These are phyloP conservation scores for Castanea crenata DNA, from an alignment of 306 rosid genomes.

Conservation along the genomic window DNA sequence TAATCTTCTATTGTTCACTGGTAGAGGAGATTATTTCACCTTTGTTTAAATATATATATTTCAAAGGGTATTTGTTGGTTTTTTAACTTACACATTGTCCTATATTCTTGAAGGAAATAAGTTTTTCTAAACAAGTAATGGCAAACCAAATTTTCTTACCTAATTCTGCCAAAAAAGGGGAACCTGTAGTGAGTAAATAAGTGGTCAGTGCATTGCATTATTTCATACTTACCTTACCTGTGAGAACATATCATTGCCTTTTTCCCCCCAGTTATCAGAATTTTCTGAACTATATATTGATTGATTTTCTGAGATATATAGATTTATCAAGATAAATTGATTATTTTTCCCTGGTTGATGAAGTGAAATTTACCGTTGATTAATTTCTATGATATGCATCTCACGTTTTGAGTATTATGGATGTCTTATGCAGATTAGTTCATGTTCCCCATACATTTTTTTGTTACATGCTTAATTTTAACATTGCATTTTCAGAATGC, in stretches of 20 bases:
- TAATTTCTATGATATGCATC: neutral
- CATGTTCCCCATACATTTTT: neutral
- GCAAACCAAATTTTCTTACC: neutral
- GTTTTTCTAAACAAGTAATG: neutral
- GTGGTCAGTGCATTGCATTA: neutral
- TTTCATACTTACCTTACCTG: neutral
- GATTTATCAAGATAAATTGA: neutral
- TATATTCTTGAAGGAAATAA: neutral
- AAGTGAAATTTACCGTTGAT: neutral
- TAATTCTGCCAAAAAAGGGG: neutral
- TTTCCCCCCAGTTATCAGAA: neutral
- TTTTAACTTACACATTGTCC: neutral
- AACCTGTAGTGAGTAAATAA: neutral
- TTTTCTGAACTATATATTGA: neutral
- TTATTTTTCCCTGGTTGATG: neutral
- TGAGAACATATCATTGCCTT: neutral
- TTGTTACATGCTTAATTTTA: slow-evolving; percentile 14
- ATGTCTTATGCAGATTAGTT: slow-evolving; percentile 7
- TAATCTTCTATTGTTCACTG: neutral
- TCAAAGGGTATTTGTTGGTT: neutral
- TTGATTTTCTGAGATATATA: neutral
- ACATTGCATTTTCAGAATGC: slow-evolving; percentile 8
- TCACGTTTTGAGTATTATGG: neutral
- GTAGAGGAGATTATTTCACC: neutral
- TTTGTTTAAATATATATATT: neutral